These are phyloP conservation scores for Fusarium duplospermum DNA, from an alignment of 2,329 filamentous ascomycete species.

Conservation along the genomic window DNA sequence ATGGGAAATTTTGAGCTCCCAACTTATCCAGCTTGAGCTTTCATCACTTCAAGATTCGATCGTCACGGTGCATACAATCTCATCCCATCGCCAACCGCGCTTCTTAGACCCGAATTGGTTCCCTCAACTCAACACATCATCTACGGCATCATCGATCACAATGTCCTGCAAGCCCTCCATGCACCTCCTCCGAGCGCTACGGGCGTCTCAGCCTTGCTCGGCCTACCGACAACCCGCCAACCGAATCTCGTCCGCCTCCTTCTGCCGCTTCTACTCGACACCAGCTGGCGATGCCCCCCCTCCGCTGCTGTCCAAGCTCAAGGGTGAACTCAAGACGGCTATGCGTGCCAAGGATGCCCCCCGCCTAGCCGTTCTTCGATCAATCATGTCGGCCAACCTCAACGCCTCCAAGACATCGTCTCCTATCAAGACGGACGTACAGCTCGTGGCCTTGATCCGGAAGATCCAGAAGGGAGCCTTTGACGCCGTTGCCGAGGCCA, in stretches of 20 bases:
- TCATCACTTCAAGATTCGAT: conserved; percentile 12
- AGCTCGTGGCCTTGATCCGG: conserved; percentile 75
- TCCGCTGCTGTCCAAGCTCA: conserved; percentile 65
- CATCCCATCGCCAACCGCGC: conserved; percentile 11
- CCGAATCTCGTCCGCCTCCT: conserved; percentile 12
- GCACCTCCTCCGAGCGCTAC: conserved; percentile 41
- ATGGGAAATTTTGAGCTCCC: conserved; percentile 41
- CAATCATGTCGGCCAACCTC: conserved; percentile 75
- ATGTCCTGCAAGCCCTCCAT: conserved; percentile 43
- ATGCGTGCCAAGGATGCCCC: conserved; percentile 74
- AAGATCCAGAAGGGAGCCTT: conserved; percentile 69
- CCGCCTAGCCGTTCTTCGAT: conserved; percentile 75
- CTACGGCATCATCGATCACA: not conserved
- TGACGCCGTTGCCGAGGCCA: conserved; percentile 73
- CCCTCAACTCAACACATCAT: not conserved
- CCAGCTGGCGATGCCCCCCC: conserved; percentile 53
- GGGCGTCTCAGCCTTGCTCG: conserved; percentile 28
- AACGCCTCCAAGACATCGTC: conserved; percentile 79
- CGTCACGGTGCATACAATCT: conserved; percentile 10
- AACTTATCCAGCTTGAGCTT: conserved; percentile 24
- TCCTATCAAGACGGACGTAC: conserved; percentile 77
- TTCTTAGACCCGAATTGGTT: not conserved
- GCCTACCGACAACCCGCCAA: conserved; percentile 25
- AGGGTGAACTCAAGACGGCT: conserved; percentile 71
- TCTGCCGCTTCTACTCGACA: conserved; percentile 49